Conservation (phyloP, 2,329 filamentous ascomycete genomes). For the Niveomyces coronatus region DNA sequence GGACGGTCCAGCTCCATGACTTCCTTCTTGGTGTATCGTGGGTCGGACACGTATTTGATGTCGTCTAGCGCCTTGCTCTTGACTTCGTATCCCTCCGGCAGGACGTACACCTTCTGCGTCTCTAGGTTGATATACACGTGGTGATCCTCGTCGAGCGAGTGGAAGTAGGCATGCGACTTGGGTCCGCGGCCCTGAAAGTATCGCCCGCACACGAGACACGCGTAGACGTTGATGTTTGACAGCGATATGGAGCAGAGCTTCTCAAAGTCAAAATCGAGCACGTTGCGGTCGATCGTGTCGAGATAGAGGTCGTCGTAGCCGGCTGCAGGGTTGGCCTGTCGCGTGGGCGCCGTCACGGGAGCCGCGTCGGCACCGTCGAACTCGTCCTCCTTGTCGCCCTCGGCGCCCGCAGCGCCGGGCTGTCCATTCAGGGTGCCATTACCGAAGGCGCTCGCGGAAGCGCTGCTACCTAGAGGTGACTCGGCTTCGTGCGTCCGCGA, state of each 20-base stretch:
- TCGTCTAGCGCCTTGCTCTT: slow-evolving; percentile 90
- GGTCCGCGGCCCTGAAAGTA: slow-evolving; percentile 92
- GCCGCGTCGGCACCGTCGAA: slow-evolving; percentile 29
- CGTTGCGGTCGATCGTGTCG: slow-evolving; percentile 86
- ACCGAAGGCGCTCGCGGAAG: slow-evolving; percentile 18
- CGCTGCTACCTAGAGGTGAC: slow-evolving; percentile 24
- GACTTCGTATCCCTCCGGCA: slow-evolving; percentile 96
- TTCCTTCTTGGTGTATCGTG: slow-evolving; percentile 69
- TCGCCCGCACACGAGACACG: slow-evolving; percentile 92
- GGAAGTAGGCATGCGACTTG: slow-evolving; percentile 95
- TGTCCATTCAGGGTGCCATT: slow-evolving; percentile 23
- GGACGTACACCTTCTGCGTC: slow-evolving; percentile 79
- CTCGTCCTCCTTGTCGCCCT: slow-evolving; percentile 29
- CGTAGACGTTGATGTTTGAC: slow-evolving; percentile 98
- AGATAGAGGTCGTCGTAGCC: slow-evolving; percentile 95
- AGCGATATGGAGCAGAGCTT: slow-evolving; percentile 94
- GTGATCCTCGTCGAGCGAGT: slow-evolving; percentile 87
- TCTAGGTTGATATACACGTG: slow-evolving; percentile 99
- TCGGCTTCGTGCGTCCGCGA: slow-evolving; percentile 41
- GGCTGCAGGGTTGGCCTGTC: slow-evolving; percentile 69
- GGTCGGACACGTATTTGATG: slow-evolving; percentile 96
- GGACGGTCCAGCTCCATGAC: slow-evolving; percentile 68
- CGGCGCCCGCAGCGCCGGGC: slow-evolving; percentile 13
- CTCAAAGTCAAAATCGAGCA: slow-evolving; percentile 97
- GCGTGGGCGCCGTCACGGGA: slow-evolving; percentile 36